Evolutionary conservation across 805 yeast genomes (phyloP).

Genomic region (Kodamaea laetipori): DNA sequence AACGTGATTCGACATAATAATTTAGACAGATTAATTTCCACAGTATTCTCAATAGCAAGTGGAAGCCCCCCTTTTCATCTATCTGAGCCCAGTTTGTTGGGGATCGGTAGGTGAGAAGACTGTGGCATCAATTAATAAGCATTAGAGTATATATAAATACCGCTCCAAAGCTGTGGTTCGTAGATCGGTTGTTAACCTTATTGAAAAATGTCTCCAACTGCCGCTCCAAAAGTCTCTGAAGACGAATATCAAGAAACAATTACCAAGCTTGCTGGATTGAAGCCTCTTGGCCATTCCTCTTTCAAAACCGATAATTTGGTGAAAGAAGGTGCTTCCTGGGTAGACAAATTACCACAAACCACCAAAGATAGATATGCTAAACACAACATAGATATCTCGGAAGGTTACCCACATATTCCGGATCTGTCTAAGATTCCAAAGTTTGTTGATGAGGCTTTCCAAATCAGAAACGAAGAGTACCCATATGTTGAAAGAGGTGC

Average conservation of each 20-base stretch:
- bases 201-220: conserved; percentile 10
- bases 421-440: conserved; percentile 24
- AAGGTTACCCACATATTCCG: conserved; percentile 31
- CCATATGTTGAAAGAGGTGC: conserved; percentile 30
- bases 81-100: no score
- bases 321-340: conserved; percentile 8
- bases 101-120: no score
- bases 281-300: conserved; percentile 16
- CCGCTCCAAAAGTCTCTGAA: conserved; percentile 4
- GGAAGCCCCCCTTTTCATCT: no score
- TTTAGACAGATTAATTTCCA: no score
- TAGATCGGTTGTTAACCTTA: neutral
- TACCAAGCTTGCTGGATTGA: conserved; percentile 18
- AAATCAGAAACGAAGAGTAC: conserved; percentile 24
- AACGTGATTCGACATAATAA: no score
- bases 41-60: no score
- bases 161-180: no score
- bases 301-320: conserved; percentile 6
- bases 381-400: conserved; percentile 27
- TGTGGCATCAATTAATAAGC: no score
- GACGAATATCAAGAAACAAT: conserved; percentile 19
- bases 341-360: conserved; percentile 8
- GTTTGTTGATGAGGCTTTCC: conserved; percentile 29
- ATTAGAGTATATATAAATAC: neutral
- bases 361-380: conserved; percentile 20